phyloP scores from a whole-genome alignment of 768 basidiomycete genomes.

The Leucosporidium scottii region DNA sequence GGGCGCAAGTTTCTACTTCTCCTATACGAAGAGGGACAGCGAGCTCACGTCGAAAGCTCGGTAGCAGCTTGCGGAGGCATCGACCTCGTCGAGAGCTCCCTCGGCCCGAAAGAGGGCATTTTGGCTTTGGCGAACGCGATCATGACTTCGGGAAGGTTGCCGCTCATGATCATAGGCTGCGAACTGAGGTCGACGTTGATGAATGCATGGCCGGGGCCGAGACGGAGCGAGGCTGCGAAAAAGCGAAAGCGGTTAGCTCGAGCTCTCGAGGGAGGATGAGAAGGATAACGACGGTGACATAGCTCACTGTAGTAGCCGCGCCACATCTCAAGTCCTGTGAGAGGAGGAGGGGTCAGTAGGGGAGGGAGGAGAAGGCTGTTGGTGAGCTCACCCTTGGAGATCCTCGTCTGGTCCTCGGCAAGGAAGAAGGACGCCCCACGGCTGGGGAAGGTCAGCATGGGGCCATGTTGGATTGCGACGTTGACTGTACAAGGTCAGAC shows the following conservation, averaged over 20 bases:
- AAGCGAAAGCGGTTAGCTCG: not conserved
- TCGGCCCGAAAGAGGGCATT: not conserved
- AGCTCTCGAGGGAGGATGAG: not conserved
- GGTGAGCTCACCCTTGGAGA: no score
- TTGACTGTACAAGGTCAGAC: not conserved
- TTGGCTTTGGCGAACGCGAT: conserved; percentile 2
- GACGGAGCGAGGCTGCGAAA: conserved; percentile 1
- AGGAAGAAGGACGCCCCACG: conserved; percentile 17
- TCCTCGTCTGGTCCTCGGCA: not conserved
- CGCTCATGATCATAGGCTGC: conserved; percentile 6
- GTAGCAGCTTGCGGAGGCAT: not conserved
- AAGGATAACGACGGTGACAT: not conserved
- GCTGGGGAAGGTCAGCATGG: conserved; percentile 1
- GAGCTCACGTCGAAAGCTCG: not conserved
- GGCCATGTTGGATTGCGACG: conserved; percentile 13
- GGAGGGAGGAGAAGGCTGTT: no score
- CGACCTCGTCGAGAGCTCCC: not conserved
- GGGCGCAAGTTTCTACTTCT: not conserved
- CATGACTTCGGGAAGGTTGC: conserved; percentile 3
- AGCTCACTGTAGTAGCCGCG: conserved; percentile 10
- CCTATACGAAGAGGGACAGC: not conserved
- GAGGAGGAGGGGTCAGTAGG: no score
- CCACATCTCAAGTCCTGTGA: conserved; percentile 14
- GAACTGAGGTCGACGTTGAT: conserved; percentile 20
- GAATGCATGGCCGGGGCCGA: conserved; percentile 2